A percentile compares a stretch with the other conserved stretches of the same genome.
Conservation (phyloP, 441 rosid genomes). For the Syzygium syzygioides region DNA sequence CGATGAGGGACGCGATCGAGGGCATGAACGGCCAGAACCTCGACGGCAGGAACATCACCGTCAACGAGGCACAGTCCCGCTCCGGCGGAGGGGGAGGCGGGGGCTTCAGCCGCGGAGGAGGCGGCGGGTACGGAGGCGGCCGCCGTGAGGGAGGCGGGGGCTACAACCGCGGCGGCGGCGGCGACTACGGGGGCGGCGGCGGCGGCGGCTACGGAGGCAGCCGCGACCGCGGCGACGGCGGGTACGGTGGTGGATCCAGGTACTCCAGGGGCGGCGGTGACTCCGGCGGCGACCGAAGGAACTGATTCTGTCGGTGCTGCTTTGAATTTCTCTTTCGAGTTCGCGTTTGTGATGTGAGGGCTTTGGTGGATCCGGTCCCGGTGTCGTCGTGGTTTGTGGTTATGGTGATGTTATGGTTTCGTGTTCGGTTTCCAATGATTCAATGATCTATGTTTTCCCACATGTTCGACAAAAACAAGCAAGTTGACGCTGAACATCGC, state of each 20-base stretch:
- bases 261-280: constrained; percentile 52
- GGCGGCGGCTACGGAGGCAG: constrained; percentile 10
- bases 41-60: constrained; percentile 68
- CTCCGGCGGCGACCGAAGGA: constrained; percentile 58
- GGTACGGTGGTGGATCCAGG: constrained; percentile 26
- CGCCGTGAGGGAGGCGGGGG: constrained; percentile 29
- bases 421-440: not conserved
- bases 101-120: constrained; percentile 31
- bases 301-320: constrained; percentile 1
- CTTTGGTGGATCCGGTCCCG: not conserved
- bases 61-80: constrained; percentile 78
- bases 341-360: not conserved
- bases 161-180: constrained; percentile 26
- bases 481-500: too few species aligned
- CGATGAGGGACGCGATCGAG: constrained; percentile 76
- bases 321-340: not conserved
- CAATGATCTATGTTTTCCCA: too few species aligned
- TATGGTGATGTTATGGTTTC: not conserved
- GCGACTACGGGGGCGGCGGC: constrained; percentile 24
- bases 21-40: constrained; percentile 70
- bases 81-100: constrained; percentile 48
- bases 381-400: not conserved
- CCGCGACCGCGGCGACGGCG: constrained; percentile 24
- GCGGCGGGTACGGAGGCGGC: not conserved
- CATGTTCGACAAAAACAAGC: too few species aligned